phyloP scores from a whole-genome alignment of 2,329 filamentous ascomycete species.

The Arthroderma sp. region DNA sequence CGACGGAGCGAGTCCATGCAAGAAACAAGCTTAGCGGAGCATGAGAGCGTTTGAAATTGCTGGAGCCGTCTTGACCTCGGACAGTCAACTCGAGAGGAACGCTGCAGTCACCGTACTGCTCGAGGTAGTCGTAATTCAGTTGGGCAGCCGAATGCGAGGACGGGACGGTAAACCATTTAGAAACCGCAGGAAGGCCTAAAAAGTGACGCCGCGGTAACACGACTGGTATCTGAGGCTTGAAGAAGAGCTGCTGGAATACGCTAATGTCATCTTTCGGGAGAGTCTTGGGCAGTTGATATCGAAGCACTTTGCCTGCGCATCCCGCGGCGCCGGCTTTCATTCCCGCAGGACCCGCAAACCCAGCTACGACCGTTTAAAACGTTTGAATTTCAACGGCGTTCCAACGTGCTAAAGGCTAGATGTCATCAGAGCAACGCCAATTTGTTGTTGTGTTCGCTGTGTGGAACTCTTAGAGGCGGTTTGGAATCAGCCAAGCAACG shows the following conservation, averaged over 20 bases:
- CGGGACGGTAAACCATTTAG: constrained; percentile 46
- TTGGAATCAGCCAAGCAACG: too few species aligned
- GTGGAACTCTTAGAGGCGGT: too few species aligned
- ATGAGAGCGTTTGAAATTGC: constrained; percentile 33
- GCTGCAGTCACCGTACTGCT: constrained; percentile 33
- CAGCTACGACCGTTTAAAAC: too few species aligned
- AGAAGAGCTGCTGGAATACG: constrained; percentile 41
- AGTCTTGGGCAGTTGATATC: constrained; percentile 13
- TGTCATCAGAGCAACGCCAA: too few species aligned
- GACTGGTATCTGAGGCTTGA: constrained; percentile 39
- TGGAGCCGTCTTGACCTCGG: not conserved
- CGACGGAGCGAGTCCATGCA: constrained; percentile 31
- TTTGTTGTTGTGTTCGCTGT: too few species aligned
- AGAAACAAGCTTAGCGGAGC: constrained; percentile 50
- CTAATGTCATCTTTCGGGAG: constrained; percentile 26
- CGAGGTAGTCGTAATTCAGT: constrained; percentile 33
- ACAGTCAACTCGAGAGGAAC: constrained; percentile 48
- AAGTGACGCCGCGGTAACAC: constrained; percentile 37
- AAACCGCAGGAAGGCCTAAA: constrained; percentile 37
- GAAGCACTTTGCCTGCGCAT: too few species aligned
- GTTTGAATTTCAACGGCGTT: too few species aligned
- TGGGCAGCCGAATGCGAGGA: constrained; percentile 13
- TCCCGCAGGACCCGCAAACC: too few species aligned
- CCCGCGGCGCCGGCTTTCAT: too few species aligned
- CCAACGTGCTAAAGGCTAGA: too few species aligned